phyloP scores from a whole-genome alignment of 805 yeast species.

The Metschnikowia kunwiensis region DNA sequence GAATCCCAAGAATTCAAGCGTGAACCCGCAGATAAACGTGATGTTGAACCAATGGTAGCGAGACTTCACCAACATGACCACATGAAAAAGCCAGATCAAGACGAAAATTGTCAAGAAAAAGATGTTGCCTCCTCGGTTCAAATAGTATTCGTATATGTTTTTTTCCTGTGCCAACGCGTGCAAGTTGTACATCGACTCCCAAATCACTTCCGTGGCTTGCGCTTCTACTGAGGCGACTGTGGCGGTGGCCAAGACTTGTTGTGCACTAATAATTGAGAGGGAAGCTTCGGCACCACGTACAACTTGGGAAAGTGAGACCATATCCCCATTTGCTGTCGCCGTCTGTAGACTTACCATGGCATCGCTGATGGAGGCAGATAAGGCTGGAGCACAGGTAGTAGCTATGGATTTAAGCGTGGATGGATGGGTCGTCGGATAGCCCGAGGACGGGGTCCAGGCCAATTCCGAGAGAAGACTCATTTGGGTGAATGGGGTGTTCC shows the following conservation, averaged over 20 bases:
- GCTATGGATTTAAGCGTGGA: conserved; percentile 29
- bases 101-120: conserved; percentile 30
- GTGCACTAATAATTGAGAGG: conserved; percentile 32
- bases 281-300: conserved; percentile 39
- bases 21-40: conserved; percentile 35
- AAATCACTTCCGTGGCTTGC: conserved; percentile 32
- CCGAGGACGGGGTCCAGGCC: conserved; percentile 16
- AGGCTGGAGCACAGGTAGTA: conserved; percentile 24
- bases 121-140: conserved; percentile 32
- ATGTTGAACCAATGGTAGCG: conserved; percentile 41
- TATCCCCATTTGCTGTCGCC: conserved; percentile 19
- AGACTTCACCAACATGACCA: conserved; percentile 29
- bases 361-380: conserved; percentile 17
- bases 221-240: conserved; percentile 26
- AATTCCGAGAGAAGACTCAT: conserved; percentile 3
- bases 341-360: conserved; percentile 20
- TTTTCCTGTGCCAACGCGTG: conserved; percentile 27
- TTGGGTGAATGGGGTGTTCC: too few relatives aligned
- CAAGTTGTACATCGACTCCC: conserved; percentile 32
- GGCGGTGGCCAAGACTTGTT: conserved; percentile 39
- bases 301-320: conserved; percentile 23
- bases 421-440: conserved; percentile 23
- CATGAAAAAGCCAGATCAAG: conserved; percentile 24
- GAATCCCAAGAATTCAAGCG: conserved; percentile 37
- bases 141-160: conserved; percentile 26